Evolutionary conservation across 2,329 filamentous ascomycete genomes (phyloP).

Genomic region (Fusarium algeriense): DNA sequence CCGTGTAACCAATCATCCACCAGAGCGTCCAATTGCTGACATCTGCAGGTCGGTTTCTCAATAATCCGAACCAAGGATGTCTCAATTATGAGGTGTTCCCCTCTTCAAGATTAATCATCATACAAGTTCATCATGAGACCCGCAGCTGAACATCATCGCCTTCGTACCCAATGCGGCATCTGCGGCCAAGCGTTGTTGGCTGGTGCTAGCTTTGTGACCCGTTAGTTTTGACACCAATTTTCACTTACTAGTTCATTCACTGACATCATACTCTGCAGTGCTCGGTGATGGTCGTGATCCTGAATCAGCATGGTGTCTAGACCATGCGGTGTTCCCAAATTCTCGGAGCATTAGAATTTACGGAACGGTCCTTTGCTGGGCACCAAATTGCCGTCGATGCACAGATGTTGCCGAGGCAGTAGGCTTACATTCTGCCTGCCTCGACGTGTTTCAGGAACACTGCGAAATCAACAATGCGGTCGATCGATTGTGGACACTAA

Average conservation of each 20-base stretch:
- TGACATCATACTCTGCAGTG: slow-evolving; percentile 1
- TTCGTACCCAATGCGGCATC: slow-evolving; percentile 17
- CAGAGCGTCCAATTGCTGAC: slow-evolving; percentile 7
- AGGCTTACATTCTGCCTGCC: not conserved
- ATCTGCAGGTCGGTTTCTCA: not conserved
- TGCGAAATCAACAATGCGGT: not conserved
- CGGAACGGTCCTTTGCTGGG: slow-evolving; percentile 1
- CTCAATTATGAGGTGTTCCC: not conserved
- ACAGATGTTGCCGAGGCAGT: not conserved
- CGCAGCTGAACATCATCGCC: not conserved
- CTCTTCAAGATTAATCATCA: not conserved
- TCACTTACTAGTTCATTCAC: rapidly evolving
- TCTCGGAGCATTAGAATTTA: not conserved
- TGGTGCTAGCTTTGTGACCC: not conserved
- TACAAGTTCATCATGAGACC: not conserved
- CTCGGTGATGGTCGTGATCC: not conserved
- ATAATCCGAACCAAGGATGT: slow-evolving; percentile 22
- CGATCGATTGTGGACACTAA: slow-evolving; percentile 10
- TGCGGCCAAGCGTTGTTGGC: not conserved
- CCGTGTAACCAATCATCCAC: not conserved
- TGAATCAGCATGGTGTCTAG: not conserved
- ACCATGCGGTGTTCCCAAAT: not conserved
- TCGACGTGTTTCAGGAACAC: slow-evolving; percentile 1
- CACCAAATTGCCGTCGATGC: slow-evolving; percentile 6
- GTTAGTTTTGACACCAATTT: not conserved